A percentile compares a stretch with the other conserved stretches of the same genome.
Evolutionary conservation across 306 rosid species (phyloP).

Genomic region (Abrus precatorius): DNA sequence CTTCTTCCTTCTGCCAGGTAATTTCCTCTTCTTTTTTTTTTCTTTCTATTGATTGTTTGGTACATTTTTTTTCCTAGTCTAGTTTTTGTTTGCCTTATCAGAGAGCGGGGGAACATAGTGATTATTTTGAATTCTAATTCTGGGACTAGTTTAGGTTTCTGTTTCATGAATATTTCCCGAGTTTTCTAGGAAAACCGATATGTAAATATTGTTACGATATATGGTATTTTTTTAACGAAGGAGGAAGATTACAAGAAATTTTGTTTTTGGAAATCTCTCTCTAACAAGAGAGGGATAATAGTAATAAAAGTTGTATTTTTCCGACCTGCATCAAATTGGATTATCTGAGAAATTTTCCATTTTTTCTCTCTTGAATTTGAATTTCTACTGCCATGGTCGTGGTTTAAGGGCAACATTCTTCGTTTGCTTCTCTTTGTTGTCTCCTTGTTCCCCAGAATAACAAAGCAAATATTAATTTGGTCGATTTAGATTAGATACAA

Average conservation of each 20-base stretch:
- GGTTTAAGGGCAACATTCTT: background rate
- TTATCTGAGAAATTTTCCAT: background rate
- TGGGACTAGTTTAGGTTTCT: slow-evolving; percentile 11
- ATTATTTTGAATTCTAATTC: slow-evolving; percentile 21
- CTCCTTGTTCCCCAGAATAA: background rate
- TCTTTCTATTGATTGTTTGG: background rate
- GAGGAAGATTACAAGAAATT: background rate
- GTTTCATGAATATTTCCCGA: background rate
- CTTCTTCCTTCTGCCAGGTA: slow-evolving; percentile 24
- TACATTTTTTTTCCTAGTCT: background rate
- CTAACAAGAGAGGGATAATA: background rate
- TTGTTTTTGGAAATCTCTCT: slow-evolving; percentile 19
- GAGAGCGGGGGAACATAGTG: background rate
- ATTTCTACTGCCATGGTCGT: background rate
- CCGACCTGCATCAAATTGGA: background rate
- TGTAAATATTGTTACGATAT: slow-evolving; percentile 18
- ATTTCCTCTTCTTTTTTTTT: background rate
- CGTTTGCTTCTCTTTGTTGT: background rate
- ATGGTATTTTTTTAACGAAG: background rate
- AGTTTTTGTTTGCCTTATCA: no score
- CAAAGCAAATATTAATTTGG: background rate
- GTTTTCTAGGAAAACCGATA: background rate
- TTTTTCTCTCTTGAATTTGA: background rate
- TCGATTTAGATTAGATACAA: background rate
- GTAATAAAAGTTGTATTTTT: background rate